These are phyloP conservation scores for Excoecaria cochinchinensis DNA, from an alignment of 345 rosid genomes.

Conservation along the genomic window DNA sequence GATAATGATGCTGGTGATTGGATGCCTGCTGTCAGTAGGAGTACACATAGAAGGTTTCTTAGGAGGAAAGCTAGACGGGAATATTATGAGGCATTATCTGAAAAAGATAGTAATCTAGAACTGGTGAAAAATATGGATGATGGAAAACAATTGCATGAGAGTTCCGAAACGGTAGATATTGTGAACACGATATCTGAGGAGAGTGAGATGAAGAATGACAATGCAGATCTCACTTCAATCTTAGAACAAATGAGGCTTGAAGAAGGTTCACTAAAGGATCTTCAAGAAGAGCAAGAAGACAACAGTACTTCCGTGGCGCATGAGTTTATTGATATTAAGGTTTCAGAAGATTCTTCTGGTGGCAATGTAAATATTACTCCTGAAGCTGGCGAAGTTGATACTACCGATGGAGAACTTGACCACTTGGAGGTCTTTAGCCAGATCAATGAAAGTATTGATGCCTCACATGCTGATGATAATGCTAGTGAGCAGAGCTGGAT, in stretches of 20 bases:
- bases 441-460: conserved; percentile 50
- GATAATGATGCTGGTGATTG: conserved; percentile 71
- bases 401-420: conserved; percentile 34
- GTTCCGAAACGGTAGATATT: conserved; percentile 23
- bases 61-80: conserved; percentile 78
- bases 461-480: conserved; percentile 58
- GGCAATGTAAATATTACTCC: conserved; percentile 23
- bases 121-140: conserved; percentile 33
- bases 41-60: conserved; percentile 78
- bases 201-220: conserved; percentile 28
- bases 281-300: conserved; percentile 36
- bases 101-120: conserved; percentile 59
- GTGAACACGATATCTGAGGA: conserved; percentile 34
- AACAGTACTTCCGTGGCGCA: conserved; percentile 21
- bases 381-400: conserved; percentile 33
- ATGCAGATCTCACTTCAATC: conserved; percentile 44
- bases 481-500: conserved; percentile 87
- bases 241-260: conserved; percentile 71
- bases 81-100: conserved; percentile 42
- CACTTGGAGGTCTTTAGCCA: conserved; percentile 52
- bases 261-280: conserved; percentile 47
- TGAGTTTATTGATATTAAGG: conserved; percentile 9
- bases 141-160: conserved; percentile 23
- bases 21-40: conserved; percentile 89
- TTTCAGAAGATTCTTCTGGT: conserved; percentile 23